Percentiles rank a stretch among this genome's conserved stretches.
Conservation (phyloP, 2,329 filamentous ascomycete genomes). For the Trematosphaeria pertusa region DNA sequence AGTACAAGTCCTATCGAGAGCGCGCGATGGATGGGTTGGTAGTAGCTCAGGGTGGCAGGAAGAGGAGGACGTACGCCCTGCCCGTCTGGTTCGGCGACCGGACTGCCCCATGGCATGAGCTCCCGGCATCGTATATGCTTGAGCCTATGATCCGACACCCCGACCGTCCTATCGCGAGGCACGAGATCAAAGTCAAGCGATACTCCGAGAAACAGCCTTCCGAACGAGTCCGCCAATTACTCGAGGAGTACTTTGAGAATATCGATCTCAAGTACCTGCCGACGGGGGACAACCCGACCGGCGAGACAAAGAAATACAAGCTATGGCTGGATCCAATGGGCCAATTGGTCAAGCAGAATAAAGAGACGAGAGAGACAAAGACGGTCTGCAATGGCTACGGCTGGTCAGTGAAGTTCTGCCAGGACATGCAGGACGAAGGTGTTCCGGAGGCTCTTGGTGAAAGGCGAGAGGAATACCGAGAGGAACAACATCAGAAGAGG, state of each 20-base stretch:
- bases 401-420: constrained; percentile 82
- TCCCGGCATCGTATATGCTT: constrained; percentile 82
- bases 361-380: constrained; percentile 69
- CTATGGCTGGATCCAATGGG: constrained; percentile 72
- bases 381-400: constrained; percentile 83
- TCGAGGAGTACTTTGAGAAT: constrained; percentile 72
- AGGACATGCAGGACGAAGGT: constrained; percentile 71
- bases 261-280: constrained; percentile 58
- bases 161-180: constrained; percentile 73
- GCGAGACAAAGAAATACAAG: constrained; percentile 54
- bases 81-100: constrained; percentile 80
- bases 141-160: constrained; percentile 80
- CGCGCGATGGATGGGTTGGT: constrained; percentile 57
- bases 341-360: constrained; percentile 69
- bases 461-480: constrained; percentile 24
- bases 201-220: constrained; percentile 70
- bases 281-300: constrained; percentile 47
- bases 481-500: no score
- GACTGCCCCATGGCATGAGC: constrained; percentile 77
- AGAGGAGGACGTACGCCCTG: constrained; percentile 69
- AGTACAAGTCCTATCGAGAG: constrained; percentile 66
- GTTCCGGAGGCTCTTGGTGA: constrained; percentile 31
- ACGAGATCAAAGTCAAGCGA: constrained; percentile 68
- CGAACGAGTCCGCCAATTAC: constrained; percentile 71
- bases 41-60: constrained; percentile 44